Evolutionary conservation across 2,329 filamentous ascomycete genomes (phyloP), one percentile per base, ranked within the genome.

Genomic region (Fusarium nygamai): DNA sequence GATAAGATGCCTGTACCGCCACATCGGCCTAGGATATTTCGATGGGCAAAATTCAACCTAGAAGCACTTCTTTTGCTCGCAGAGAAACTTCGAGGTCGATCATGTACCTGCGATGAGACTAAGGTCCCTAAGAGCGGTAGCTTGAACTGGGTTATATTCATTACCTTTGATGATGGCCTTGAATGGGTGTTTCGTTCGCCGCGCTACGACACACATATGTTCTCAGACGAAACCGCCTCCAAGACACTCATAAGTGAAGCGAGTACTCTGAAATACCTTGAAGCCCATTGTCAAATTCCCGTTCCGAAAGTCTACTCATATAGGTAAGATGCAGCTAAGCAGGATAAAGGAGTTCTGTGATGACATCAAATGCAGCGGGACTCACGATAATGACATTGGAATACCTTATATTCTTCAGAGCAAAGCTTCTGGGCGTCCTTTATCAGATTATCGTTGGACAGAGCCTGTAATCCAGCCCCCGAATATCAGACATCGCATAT

Each of bases 391-490:
- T 38, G 64, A 68, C 14, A 71, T 77, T 6, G 75, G 73, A 5
- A 58, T 78, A 16, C 77, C 76, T 5, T 78, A 77, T 46, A 76
- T 78, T n/a, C 74, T 78, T 39, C 67, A 72, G 65, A 75, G 75
- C 41, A 78, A 74, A 38, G 77, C 75, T 29, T 5, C 57, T 39
- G 75, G 77, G 3, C 70, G 70, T 8, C 41, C 67, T 13, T 47
- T 78, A 5, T 70, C 66, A 13, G 64, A 70, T 24, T 78, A 78
- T 22, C 58, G 65, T 59, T 78, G 73, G 77, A 44, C 41, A 5
- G 41, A 71, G 27, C 2, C 48, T 12, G 39, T 29, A 47, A 22
- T 54, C 13, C 61, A 53, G 31, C 58, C 51, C 29, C 51, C 58
- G 5, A 38, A 38, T n/a, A 6, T 29, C 14, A 29, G 8, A 7